Evolutionary conservation across 2,329 filamentous ascomycete genomes (phyloP), one percentile per base, ranked within the genome.

Genomic region (Rachicladosporium sp.): DNA sequence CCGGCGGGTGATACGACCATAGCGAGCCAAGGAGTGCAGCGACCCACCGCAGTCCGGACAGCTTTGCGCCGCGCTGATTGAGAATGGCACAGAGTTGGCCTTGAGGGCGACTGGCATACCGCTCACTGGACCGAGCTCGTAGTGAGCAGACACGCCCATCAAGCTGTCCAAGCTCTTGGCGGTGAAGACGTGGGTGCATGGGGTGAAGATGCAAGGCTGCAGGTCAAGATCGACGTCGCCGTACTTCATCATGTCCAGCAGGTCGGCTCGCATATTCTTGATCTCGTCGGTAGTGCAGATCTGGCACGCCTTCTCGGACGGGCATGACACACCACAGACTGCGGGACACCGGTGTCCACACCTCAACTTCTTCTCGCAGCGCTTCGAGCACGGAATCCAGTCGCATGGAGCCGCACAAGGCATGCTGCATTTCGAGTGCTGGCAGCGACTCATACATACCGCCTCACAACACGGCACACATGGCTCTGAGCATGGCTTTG

Each of bases 331-430:
- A 1, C 79, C 78, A 46, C 79, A 84, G 2, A 81, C 44, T 0
- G 72, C 74, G 1, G 78, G 78, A 41, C 74, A 84, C 51, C 65
- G 71, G 53, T 83, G 78, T 1, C 73, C 73, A 50, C 80, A 84
- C 0, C 19, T 11, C 3, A 84, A 55, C 0, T 42, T 10, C 21
- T 70, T 62, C 3, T 61, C 50, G 50, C 80, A 86, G 6, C 79
- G 65, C 47, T 66, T 55, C 1, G 70, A 71, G 52, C 80, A 86
- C 1, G 80, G 81, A 0, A 82, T 51, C 59, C 74, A 70, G 46
- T 81, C 65, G 51, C 80, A 86, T 0, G 80, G 79, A 0, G 72
- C 79, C 0, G 76, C 76, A 44, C 80, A 84, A 11, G 73, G 73
- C 64, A 76, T 66, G 0, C 53, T 50, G 44, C 67, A 70, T 31